These are phyloP conservation scores for Xylaria castorea DNA, from an alignment of 495 filamentous ascomycete genomes.

Conservation along the genomic window DNA sequence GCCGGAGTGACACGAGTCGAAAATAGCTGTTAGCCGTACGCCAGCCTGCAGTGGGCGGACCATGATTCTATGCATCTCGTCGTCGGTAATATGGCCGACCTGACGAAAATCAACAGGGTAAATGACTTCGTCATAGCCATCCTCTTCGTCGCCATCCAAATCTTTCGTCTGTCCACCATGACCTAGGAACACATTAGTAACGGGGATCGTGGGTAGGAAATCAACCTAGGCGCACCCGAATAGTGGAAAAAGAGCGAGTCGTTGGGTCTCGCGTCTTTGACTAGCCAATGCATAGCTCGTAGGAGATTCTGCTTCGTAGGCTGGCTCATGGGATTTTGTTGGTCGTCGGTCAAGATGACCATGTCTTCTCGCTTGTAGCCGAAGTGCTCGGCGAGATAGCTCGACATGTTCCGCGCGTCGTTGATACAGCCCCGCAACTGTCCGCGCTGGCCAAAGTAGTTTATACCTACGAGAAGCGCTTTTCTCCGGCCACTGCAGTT, in stretches of 20 bases:
- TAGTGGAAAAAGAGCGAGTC: conserved; percentile 99
- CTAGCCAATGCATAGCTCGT: conserved; percentile 97
- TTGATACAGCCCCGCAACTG: conserved; percentile 97
- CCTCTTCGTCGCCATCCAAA: conserved; percentile 90
- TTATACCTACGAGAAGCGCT: conserved; percentile 95
- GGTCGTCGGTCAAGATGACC: conserved; percentile 97
- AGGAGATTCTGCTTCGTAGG: conserved; percentile 96
- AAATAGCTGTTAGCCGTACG: conserved; percentile 94
- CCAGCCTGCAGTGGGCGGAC: conserved; percentile 80
- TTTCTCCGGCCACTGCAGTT: conserved; percentile 90
- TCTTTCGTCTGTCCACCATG: conserved; percentile 98
- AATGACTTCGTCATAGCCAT: conserved; percentile 97
- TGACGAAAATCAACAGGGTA: conserved; percentile 94
- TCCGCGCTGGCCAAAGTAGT: conserved; percentile 93
- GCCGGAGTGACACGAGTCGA: conserved; percentile 99
- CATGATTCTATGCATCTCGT: conserved; percentile 99
- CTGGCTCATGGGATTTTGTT: conserved; percentile 96
- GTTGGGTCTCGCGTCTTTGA: conserved; percentile 92
- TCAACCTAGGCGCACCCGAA: conserved; percentile 68
- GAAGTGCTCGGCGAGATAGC: conserved; percentile 88
- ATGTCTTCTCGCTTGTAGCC: conserved; percentile 96
- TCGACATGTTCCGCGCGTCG: conserved; percentile 97
- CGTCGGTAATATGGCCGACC: conserved; percentile 94
- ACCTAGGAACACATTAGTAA: conserved; percentile 56
- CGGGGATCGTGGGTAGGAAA: background rate